Base-by-base conservation (phyloP, 306 rosid species). In the Abrus precatorius region DNA sequence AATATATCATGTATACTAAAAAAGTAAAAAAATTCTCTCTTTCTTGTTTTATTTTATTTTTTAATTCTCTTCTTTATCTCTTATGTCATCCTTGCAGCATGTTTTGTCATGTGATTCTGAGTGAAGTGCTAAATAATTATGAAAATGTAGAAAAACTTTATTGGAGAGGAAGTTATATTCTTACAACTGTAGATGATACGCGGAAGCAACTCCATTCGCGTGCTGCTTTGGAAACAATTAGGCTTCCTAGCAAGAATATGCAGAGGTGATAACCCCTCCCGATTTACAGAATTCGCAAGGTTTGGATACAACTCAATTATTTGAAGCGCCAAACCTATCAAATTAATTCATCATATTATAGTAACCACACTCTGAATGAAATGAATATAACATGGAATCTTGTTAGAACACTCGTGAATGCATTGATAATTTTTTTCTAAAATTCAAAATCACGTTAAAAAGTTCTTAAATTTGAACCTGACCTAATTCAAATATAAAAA, bases 211-310 rank as follows among this genome's bases (percentile, higher is more conserved):
- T 82, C 86, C 88, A 87, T 81, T 48, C 83, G n/a, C 0, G 84
- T 84, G 75, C 90, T 48, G 71, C 88, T 87, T 82, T 34, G 49
- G 72, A 84, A 87, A 76, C 86, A 84, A 71, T 72, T 84, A 41
- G 88, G 84, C 72, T 87, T 87, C 60, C 52, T 67, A 45, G 90
- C 88, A 49, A 87, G 90, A 53, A 84, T 33, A 52, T 87, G 90
- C 40, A 87, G 78, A 62, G 90, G 86, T 38, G 86, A 48, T 43
- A 69, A 49, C 0, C 86, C 90, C 1, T 81, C 78, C 47, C 74
- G 67, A 61, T 87, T 87, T 6, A 50, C 72, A 56, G 48, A 60
- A 45, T 56, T 61, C 77, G 72, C 83, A 13, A 87, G 86, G 33
- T 74, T 44, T 30, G 88, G 88, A 14, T 78, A 84, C 59, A 64